Evolutionary conservation across 1,284 basidiomycete species (phyloP).

Genomic region (Ceratobasidium sp.): DNA sequence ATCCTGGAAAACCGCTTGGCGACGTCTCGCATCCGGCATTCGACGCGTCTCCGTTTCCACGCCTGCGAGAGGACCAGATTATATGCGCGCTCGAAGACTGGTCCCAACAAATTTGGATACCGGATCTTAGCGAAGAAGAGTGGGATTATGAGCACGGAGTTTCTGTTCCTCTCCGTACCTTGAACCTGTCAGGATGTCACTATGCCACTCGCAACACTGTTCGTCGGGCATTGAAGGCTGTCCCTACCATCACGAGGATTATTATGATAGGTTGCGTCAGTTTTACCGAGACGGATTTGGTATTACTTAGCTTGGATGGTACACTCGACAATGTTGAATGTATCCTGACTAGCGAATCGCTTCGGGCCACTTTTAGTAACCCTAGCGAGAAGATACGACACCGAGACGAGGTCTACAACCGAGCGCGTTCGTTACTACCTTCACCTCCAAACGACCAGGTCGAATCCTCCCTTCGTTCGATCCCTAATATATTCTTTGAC

Average conservation of each 20-base stretch:
- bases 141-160: neutral
- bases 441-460: slow-evolving; percentile 23
- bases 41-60: slow-evolving; percentile 31
- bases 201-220: slow-evolving; percentile 37
- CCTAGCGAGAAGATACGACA: neutral
- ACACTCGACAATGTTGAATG: slow-evolving; percentile 29
- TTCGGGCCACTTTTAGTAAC: slow-evolving; percentile 2
- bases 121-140: neutral
- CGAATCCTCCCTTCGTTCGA: neutral
- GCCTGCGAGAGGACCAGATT: slow-evolving; percentile 11
- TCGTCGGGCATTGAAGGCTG: slow-evolving; percentile 8
- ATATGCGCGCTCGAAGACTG: slow-evolving; percentile 29
- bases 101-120: slow-evolving; percentile 27
- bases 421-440: slow-evolving; percentile 1
- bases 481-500: slow-evolving; percentile 12
- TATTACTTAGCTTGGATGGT: slow-evolving; percentile 14
- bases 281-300: slow-evolving; percentile 7
- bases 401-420: neutral
- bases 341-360: slow-evolving; percentile 18
- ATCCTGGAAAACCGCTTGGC: slow-evolving; percentile 14
- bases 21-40: slow-evolving; percentile 39
- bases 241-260: slow-evolving; percentile 29
- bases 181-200: slow-evolving; percentile 36
- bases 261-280: slow-evolving; percentile 33
- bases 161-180: slow-evolving; percentile 18